phyloP scores from a whole-genome alignment of 208 protist species.

The Crithidia expoeki region DNA sequence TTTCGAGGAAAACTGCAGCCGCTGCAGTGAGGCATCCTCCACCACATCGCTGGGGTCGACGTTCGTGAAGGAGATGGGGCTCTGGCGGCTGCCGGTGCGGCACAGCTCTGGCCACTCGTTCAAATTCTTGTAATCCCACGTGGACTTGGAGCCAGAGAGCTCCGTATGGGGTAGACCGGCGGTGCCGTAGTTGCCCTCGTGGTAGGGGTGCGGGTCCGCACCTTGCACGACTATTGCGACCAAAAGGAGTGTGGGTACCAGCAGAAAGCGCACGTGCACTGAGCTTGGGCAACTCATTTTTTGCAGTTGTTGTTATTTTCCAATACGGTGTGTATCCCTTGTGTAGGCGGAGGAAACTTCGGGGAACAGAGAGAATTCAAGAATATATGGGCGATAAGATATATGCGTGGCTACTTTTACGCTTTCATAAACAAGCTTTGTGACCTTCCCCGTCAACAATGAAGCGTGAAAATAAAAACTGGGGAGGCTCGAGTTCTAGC shows the following conservation, averaged over 20 bases:
- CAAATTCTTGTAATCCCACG: constrained; percentile 60
- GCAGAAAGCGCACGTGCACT: not conserved
- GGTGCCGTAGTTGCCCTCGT: constrained; percentile 70
- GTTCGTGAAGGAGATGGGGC: constrained; percentile 73
- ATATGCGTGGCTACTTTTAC: not conserved
- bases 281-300: not conserved
- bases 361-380: not conserved
- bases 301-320: too few species aligned
- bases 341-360: too few species aligned
- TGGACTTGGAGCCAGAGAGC: constrained; percentile 11
- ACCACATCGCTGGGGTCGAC: constrained; percentile 54
- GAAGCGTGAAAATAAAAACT: too few species aligned
- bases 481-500: too few species aligned
- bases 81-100: constrained; percentile 56
- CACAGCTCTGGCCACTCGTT: constrained; percentile 54
- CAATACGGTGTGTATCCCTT: not conserved
- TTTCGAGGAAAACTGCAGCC: constrained; percentile 57
- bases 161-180: constrained; percentile 32
- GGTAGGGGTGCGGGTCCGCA: constrained; percentile 28
- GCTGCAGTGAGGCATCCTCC: constrained; percentile 24
- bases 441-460: too few species aligned
- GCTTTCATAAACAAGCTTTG: too few species aligned
- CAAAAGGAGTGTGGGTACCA: constrained; percentile 4
- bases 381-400: not conserved
- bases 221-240: not conserved